Percentiles rank a stretch among this genome's conserved stretches.
Conservation (phyloP, 2,329 filamentous ascomycete species). For the Nigrospora sphaerica region DNA sequence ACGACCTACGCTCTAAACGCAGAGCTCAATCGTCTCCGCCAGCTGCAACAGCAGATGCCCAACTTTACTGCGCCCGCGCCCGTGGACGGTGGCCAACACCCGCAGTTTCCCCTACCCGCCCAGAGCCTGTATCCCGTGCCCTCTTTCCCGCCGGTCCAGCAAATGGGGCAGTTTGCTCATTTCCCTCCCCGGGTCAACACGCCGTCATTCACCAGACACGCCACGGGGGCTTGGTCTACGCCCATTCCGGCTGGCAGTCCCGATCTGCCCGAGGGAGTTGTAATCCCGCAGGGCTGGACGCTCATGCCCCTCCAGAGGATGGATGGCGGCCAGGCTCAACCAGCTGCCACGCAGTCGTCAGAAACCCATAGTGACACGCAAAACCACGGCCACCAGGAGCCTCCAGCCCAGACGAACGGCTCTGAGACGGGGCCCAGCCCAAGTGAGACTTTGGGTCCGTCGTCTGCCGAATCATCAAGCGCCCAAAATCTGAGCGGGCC, state of each 20-base stretch:
- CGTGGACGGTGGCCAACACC: constrained; percentile 3
- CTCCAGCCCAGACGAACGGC: too few relatives aligned
- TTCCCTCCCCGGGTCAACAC: constrained; percentile 27
- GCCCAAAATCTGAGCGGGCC: too few relatives aligned
- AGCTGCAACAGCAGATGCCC: constrained; percentile 28
- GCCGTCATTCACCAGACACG: constrained; percentile 40
- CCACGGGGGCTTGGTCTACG: constrained; percentile 33
- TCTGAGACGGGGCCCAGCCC: too few relatives aligned
- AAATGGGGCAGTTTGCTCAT: constrained; percentile 14
- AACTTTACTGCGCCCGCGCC: constrained; percentile 9
- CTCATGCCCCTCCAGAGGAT: constrained; percentile 53
- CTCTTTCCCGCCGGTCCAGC: constrained; percentile 10
- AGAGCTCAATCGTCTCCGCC: constrained; percentile 61
- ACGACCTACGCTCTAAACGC: constrained; percentile 59
- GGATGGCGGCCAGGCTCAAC: constrained; percentile 25
- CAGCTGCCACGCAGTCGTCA: constrained; percentile 9
- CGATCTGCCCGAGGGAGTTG: constrained; percentile 57
- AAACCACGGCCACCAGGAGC: neutral
- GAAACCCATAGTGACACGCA: constrained; percentile 1
- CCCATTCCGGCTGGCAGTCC: constrained; percentile 53
- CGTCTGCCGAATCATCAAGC: too few relatives aligned
- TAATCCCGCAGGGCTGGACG: constrained; percentile 58
- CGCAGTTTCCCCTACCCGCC: constrained; percentile 11
- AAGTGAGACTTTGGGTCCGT: too few relatives aligned
- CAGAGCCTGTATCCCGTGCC: constrained; percentile 4